These are phyloP conservation scores for Evernia prunastri DNA, from an alignment of 495 filamentous ascomycete genomes.

Conservation along the genomic window DNA sequence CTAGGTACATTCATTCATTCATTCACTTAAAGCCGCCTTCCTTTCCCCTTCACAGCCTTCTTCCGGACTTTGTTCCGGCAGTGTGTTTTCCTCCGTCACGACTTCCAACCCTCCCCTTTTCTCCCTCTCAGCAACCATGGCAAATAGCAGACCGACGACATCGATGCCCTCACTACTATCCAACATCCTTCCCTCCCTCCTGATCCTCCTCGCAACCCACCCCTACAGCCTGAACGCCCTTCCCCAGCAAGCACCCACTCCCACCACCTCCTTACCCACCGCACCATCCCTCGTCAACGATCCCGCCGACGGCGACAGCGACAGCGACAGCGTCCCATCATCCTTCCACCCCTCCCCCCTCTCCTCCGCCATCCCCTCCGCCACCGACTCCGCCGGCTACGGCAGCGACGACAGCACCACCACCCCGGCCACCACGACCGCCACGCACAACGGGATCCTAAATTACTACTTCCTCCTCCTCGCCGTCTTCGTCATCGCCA, in stretches of 20 bases:
- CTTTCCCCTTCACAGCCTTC: neutral
- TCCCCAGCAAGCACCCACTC: neutral
- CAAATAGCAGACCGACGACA: neutral
- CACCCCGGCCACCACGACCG: neutral
- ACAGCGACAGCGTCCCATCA: conserved; percentile 8
- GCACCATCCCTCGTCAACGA: conserved; percentile 1
- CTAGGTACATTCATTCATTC: neutral
- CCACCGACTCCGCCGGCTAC: conserved; percentile 6
- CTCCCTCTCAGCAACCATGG: neutral
- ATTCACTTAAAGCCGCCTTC: neutral
- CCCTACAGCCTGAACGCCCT: neutral
- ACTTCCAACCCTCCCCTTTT: neutral
- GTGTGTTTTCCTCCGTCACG: neutral
- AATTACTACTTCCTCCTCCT: conserved; percentile 34
- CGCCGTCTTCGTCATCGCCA: conserved; percentile 26
- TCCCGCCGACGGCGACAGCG: conserved; percentile 11
- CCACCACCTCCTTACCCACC: neutral
- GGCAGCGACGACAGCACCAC: neutral
- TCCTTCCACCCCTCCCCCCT: conserved; percentile 7
- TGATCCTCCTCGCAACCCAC: conserved; percentile 2
- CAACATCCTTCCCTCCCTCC: neutral
- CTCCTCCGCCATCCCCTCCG: conserved; percentile 12
- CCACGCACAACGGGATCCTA: conserved; percentile 24
- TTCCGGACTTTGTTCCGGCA: neutral
- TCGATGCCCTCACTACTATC: too few relatives aligned